Conservation (phyloP, 2,329 filamentous ascomycete genomes). For the Coccinonectria pachysandricola region DNA sequence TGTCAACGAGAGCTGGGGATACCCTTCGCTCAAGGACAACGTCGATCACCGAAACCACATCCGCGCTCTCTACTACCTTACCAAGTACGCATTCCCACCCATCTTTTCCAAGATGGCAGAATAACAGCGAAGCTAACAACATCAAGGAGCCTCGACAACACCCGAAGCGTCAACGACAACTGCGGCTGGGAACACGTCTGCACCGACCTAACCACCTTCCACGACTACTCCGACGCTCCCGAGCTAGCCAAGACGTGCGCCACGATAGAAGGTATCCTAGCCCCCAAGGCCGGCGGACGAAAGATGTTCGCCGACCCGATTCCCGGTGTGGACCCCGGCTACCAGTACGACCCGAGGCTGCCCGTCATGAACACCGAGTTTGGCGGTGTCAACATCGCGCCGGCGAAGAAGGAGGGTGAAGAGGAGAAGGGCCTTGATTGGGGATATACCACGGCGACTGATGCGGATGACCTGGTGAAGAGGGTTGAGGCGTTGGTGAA, state of each 20-base stretch:
- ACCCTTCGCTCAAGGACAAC: slow-evolving; percentile 45
- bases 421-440: slow-evolving; percentile 41
- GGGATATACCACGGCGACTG: slow-evolving; percentile 58
- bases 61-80: slow-evolving; percentile 51
- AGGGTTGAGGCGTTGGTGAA: slow-evolving; percentile 48
- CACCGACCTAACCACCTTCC: slow-evolving; percentile 56
- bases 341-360: slow-evolving; percentile 40
- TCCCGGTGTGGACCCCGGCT: slow-evolving; percentile 32
- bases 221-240: slow-evolving; percentile 53
- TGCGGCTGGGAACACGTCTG: slow-evolving; percentile 61
- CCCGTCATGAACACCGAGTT: slow-evolving; percentile 59
- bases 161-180: slow-evolving; percentile 58
- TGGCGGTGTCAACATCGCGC: slow-evolving; percentile 56
- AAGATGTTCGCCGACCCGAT: slow-evolving; percentile 44
- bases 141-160: slow-evolving; percentile 44
- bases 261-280: slow-evolving; percentile 42
- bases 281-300: slow-evolving; percentile 38
- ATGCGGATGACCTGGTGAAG: slow-evolving; percentile 47
- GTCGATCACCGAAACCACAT: slow-evolving; percentile 54
- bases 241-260: slow-evolving; percentile 45
- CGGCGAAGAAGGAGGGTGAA: slow-evolving; percentile 24
- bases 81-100: slow-evolving; percentile 35
- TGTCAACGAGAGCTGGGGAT: slow-evolving; percentile 55
- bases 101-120: slow-evolving; percentile 12
- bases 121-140: slow-evolving; percentile 5